Evolutionary conservation across 2,329 filamentous ascomycete species (phyloP).

Genomic region (Fusarium caatingaense): DNA sequence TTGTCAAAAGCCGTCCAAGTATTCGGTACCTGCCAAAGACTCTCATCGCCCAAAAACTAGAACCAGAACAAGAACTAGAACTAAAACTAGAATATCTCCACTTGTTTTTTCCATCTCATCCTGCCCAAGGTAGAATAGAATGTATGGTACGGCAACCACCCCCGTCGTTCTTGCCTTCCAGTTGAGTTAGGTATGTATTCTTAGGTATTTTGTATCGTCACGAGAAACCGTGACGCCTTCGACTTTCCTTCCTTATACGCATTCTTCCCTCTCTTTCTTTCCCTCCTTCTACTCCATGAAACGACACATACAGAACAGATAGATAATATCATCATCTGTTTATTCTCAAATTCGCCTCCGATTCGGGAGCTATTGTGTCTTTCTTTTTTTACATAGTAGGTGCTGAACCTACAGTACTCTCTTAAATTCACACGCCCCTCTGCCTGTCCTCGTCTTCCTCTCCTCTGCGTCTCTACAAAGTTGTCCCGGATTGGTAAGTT

Average conservation of each 20-base stretch:
- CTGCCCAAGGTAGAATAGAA: background rate
- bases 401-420: background rate
- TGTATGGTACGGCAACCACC: conserved; percentile 1
- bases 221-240: conserved; percentile 31
- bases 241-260: conserved; percentile 12
- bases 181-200: background rate
- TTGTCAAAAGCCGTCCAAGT: conserved; percentile 17
- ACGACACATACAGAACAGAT: background rate
- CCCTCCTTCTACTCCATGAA: background rate
- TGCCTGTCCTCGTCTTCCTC: background rate
- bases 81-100: conserved; percentile 1
- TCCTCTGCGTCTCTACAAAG: conserved; percentile 7
- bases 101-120: background rate
- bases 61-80: background rate
- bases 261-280: background rate
- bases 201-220: conserved; percentile 5
- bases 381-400: background rate
- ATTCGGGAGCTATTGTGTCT: conserved; percentile 29
- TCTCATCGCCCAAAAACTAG: background rate
- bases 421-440: background rate
- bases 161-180: background rate
- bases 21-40: conserved; percentile 24
- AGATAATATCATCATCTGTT: background rate
- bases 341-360: background rate
- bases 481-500: conserved; percentile 43